Conservation (phyloP, 2,329 filamentous ascomycete species). For the Colletotrichum sublineola region DNA sequence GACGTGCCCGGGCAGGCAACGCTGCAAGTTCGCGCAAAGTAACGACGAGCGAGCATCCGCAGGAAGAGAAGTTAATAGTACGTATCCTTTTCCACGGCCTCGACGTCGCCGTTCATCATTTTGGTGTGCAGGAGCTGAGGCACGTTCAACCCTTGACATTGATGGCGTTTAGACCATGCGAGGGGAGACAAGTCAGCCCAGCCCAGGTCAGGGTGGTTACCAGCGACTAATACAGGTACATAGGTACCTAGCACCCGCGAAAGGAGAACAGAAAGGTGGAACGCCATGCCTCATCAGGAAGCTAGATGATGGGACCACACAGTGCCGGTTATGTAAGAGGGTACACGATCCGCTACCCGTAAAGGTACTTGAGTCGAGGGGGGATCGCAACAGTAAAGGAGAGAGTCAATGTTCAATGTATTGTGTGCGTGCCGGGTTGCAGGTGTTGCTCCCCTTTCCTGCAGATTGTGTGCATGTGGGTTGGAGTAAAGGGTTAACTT, state of each 20-base stretch:
- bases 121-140: neutral
- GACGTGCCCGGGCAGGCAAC: slow-evolving; percentile 37
- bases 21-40: slow-evolving; percentile 20
- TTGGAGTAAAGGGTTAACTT: neutral
- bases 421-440: slow-evolving; percentile 18
- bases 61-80: neutral
- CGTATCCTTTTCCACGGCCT: slow-evolving; percentile 2
- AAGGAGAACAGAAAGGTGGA: slow-evolving; percentile 7
- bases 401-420: slow-evolving; percentile 27
- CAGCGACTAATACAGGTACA: neutral
- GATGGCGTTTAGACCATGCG: slow-evolving; percentile 15
- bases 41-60: slow-evolving; percentile 25
- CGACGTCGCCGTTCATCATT: slow-evolving; percentile 3
- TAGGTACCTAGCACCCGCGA: too few relatives aligned
- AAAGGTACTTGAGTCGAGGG: slow-evolving; percentile 26
- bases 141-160: slow-evolving; percentile 2
- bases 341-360: slow-evolving; percentile 37
- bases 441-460: neutral
- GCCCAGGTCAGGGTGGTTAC: neutral
- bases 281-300: slow-evolving; percentile 27
- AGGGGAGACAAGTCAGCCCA: slow-evolving; percentile 1
- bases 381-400: slow-evolving; percentile 27
- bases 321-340: neutral
- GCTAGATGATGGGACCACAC: slow-evolving; percentile 22
- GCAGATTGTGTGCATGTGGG: slow-evolving; percentile 4